These are phyloP conservation scores for Artemisia annua DNA, from an alignment of 129 eudicot species.

Conservation along the genomic window DNA sequence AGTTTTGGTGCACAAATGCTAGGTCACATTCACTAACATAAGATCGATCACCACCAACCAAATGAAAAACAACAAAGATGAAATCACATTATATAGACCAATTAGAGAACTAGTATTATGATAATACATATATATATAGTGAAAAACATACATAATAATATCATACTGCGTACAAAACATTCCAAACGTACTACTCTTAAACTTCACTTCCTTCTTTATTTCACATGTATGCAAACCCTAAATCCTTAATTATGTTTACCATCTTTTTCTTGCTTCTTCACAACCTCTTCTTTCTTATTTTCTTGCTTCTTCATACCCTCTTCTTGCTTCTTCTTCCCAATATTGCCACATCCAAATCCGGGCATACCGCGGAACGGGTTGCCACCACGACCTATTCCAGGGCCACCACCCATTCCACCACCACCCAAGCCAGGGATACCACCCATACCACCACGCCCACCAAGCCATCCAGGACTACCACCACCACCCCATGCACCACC, in stretches of 20 bases:
- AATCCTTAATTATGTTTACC: slow-evolving; percentile 1
- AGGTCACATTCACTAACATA: too few relatives aligned
- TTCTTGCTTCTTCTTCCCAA: background rate
- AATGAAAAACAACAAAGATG: too few relatives aligned
- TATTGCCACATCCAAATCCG: background rate
- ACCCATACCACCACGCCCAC: background rate
- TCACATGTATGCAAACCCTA: slow-evolving; percentile 14
- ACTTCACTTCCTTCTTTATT: slow-evolving; percentile 17
- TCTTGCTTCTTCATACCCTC: too few relatives aligned
- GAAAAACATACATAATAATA: background rate
- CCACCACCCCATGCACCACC: slow-evolving; percentile 42
- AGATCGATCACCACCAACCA: too few relatives aligned
- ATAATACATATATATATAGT: too few relatives aligned
- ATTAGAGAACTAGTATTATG: too few relatives aligned
- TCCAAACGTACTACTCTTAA: background rate
- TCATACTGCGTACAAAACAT: background rate
- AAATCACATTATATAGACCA: too few relatives aligned
- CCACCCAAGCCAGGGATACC: slow-evolving; percentile 28
- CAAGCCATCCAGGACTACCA: slow-evolving; percentile 34
- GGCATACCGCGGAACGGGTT: slow-evolving; percentile 7
- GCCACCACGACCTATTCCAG: slow-evolving; percentile 24
- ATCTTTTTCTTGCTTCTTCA: background rate
- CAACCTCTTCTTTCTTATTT: background rate
- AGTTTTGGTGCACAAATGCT: too few relatives aligned
- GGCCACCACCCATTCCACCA: slow-evolving; percentile 2